Evolutionary conservation across 2,329 filamentous ascomycete species (phyloP).

Genomic region (Beauveria sp.): DNA sequence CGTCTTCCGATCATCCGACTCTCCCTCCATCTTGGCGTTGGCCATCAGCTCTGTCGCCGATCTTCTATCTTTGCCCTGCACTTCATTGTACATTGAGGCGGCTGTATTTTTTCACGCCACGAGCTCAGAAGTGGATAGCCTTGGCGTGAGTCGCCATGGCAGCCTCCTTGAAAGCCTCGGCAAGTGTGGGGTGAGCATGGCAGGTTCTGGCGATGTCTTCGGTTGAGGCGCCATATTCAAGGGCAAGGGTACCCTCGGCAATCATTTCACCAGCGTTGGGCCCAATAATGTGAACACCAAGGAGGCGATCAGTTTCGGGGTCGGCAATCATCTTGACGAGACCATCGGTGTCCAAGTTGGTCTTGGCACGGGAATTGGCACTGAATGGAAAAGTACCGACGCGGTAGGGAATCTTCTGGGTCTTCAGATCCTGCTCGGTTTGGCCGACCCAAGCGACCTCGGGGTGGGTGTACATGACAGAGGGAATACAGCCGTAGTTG

Average conservation of each 20-base stretch:
- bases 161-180: conserved; percentile 99
- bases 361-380: conserved; percentile 98
- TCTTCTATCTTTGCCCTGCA: background rate
- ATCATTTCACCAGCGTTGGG: conserved; percentile 99
- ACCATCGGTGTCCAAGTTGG: conserved; percentile 92
- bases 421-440: conserved; percentile 93
- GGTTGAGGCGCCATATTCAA: conserved; percentile 92
- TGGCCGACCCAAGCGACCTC: conserved; percentile 98
- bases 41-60: background rate
- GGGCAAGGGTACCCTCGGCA: conserved; percentile 86
- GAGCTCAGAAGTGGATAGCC: conserved; percentile 81
- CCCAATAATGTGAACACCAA: conserved; percentile 95
- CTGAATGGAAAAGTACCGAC: conserved; percentile 93
- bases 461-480: conserved; percentile 98
- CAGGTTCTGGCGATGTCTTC: conserved; percentile 94
- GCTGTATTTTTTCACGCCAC: background rate
- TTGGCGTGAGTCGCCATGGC: conserved; percentile 96
- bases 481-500: conserved; percentile 96
- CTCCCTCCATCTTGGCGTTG: background rate
- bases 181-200: conserved; percentile 91
- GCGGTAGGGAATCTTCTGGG: conserved; percentile 82
- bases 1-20: background rate
- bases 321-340: conserved; percentile 96
- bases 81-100: background rate
- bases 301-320: conserved; percentile 88